Conservation (phyloP, 805 yeast species). For the Starmerella floricola region DNA sequence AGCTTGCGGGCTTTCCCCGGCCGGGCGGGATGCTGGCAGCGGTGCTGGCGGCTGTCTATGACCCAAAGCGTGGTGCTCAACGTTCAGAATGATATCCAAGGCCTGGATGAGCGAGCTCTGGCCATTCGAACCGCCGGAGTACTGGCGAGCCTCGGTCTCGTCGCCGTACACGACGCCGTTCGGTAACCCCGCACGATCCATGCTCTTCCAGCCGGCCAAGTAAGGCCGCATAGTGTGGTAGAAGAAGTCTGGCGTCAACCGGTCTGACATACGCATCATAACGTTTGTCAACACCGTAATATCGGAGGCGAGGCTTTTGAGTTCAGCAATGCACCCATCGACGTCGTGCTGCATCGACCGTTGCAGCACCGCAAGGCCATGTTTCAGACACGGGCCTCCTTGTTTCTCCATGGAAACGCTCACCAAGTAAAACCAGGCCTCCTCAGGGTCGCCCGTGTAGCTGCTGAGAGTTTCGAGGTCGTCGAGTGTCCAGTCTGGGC, state of each 20-base stretch:
- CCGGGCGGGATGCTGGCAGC: constrained; percentile 2
- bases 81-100: constrained; percentile 61
- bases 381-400: constrained; percentile 59
- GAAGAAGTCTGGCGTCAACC: constrained; percentile 89
- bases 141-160: constrained; percentile 42
- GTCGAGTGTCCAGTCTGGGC: constrained; percentile 41
- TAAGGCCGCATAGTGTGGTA: constrained; percentile 78
- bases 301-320: constrained; percentile 59
- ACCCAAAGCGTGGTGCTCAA: constrained; percentile 73
- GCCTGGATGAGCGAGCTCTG: constrained; percentile 85
- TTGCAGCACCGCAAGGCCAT: constrained; percentile 56
- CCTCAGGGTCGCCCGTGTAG: constrained; percentile 83
- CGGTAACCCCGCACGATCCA: constrained; percentile 74
- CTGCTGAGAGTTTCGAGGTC: constrained; percentile 70
- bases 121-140: constrained; percentile 88
- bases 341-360: constrained; percentile 40
- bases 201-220: constrained; percentile 88
- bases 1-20: neutral
- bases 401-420: constrained; percentile 74
- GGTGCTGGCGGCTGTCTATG: constrained; percentile 29
- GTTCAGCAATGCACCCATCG: constrained; percentile 32
- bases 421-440: constrained; percentile 85
- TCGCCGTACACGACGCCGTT: constrained; percentile 70
- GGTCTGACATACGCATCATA: constrained; percentile 73
- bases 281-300: constrained; percentile 64